These are phyloP conservation scores for Boletellus emodensis DNA, from an alignment of 768 basidiomycete species.

Conservation along the genomic window DNA sequence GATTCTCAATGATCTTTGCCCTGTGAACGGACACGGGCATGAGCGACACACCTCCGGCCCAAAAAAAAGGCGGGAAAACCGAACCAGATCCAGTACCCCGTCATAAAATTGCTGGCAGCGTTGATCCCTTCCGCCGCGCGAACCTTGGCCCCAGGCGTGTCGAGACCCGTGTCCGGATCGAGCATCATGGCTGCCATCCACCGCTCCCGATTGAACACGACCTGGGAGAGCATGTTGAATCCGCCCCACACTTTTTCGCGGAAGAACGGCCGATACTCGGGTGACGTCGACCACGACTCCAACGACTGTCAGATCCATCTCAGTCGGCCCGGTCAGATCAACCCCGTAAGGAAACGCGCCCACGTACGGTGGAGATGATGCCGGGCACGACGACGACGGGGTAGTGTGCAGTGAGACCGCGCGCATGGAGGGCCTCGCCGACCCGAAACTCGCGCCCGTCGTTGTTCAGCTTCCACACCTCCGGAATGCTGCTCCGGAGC, in stretches of 20 bases:
- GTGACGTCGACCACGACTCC: conserved; percentile 91
- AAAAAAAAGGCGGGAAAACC: conserved; percentile 3
- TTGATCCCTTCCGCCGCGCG: conserved; percentile 91
- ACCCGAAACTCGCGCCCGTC: conserved; percentile 80
- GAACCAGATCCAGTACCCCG: conserved; percentile 94
- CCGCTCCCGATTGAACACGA: conserved; percentile 76
- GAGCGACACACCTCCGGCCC: not conserved
- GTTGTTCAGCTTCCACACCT: conserved; percentile 76
- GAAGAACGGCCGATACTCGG: conserved; percentile 84
- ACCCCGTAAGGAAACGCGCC: not conserved
- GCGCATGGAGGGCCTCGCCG: conserved; percentile 61
- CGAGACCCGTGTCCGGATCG: conserved; percentile 87
- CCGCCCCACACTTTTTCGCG: conserved; percentile 84
- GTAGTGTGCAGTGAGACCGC: conserved; percentile 64
- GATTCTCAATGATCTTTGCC: conserved; percentile 92
- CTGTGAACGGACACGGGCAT: conserved; percentile 34
- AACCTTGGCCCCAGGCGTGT: conserved; percentile 80
- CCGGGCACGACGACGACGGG: conserved; percentile 89
- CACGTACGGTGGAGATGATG: conserved; percentile 76
- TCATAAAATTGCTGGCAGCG: conserved; percentile 80
- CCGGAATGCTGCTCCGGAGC: conserved; percentile 65
- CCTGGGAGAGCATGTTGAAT: conserved; percentile 79
- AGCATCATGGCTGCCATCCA: conserved; percentile 92
- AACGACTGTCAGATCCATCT: conserved; percentile 48
- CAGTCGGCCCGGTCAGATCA: not conserved